These are phyloP conservation scores for Dicorynia guianensis DNA, from an alignment of 306 rosid genomes.

Conservation along the genomic window DNA sequence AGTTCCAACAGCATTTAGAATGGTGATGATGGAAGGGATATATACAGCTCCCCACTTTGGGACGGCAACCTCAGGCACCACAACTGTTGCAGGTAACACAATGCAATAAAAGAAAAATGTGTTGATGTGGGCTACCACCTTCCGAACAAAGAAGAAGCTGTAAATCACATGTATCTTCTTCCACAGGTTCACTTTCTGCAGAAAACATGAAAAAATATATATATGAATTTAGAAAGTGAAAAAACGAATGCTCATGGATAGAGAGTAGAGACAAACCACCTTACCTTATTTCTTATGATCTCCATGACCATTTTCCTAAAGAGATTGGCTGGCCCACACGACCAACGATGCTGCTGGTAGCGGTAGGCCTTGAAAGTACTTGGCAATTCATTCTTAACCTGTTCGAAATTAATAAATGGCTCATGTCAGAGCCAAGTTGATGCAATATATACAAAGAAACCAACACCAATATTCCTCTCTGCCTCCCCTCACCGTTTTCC, in stretches of 20 bases:
- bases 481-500: not conserved
- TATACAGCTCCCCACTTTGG: constrained; percentile 88
- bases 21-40: constrained; percentile 78
- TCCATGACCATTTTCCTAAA: constrained; percentile 80
- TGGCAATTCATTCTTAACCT: constrained; percentile 93
- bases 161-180: constrained; percentile 85
- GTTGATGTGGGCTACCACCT: constrained; percentile 78
- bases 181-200: constrained; percentile 82
- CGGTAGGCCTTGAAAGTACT: constrained; percentile 93
- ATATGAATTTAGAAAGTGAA: constrained; percentile 6
- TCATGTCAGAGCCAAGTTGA: not conserved
- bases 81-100: constrained; percentile 80
- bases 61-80: constrained; percentile 82
- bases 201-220: constrained; percentile 12
- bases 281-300: constrained; percentile 75
- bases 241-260: not conserved
- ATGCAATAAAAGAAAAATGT: constrained; percentile 80
- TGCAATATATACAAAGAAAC: not conserved
- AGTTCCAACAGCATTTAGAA: constrained; percentile 85
- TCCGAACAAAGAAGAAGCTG: constrained; percentile 90
- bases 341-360: constrained; percentile 91
- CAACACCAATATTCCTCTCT: not conserved
- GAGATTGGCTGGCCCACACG: constrained; percentile 95
- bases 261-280: not conserved
- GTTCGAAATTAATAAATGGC: constrained; percentile 8